Base-by-base conservation (phyloP, 352 stramenopile genomes). In the Aphanomyces cochlioides region DNA sequence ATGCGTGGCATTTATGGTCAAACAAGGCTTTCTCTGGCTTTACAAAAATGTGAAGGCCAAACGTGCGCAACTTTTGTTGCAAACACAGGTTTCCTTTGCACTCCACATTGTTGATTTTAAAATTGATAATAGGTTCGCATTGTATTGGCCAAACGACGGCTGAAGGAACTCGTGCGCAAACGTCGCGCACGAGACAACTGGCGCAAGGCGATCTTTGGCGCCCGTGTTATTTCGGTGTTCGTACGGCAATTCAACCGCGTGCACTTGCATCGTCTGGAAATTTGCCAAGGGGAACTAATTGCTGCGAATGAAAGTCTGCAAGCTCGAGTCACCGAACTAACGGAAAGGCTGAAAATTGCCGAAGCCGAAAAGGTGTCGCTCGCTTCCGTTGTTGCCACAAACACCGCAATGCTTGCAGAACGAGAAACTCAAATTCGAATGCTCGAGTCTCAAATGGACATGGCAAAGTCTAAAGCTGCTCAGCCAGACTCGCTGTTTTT, bases 1-100 rank as follows among this genome's bases (percentile, higher is more conserved):
- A 8, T 84, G 78, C 34, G 76, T 81, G 7, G 84, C 92, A 66
- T 92, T 88, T 40, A 59, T 83, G 39, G 85, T 83, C 19, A 92
- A 92, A 72, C 84, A 83, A 66, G 85, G 81, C 7, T 93, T 95
- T 73, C 47, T 95, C n/a, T 90, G 83, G 84, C 72, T 95, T 34
- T 85, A 78, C 47, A 77, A 92, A 67, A 80, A 74, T 17, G 84
- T 95, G 36, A 77, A 78, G 38, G 76, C 74, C 17, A 87, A 88
- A 74, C 84, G 85, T 34, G 89, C 81, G 38, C 81, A 79, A 28
- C 59, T 93, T 3, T 66, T 80, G 8, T 78, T 95, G 66, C 87
- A 95, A 76, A 75, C 81, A 12, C 77, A 88, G 7, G 86, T 85
- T 3, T 82, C 82, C 47, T 77, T 77, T 2, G 77, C 91, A 74